These are phyloP conservation scores for Plasmodium yoelii DNA, from an alignment of 169 alveolate species.

Conservation along the genomic window DNA sequence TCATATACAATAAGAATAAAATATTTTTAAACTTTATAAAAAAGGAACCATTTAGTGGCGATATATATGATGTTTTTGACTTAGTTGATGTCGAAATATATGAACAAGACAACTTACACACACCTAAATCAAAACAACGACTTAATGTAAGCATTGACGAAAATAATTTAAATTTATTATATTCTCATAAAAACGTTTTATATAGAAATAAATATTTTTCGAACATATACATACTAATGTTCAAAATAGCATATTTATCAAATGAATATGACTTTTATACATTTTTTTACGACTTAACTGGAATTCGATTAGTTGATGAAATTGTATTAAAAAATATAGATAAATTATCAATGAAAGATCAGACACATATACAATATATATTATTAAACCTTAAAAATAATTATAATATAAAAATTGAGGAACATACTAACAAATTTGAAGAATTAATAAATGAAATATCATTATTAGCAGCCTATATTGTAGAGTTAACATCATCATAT, in stretches of 20 bases:
- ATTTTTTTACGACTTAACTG: constrained; percentile 64
- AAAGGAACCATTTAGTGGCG: not conserved
- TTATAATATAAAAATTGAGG: constrained; percentile 9
- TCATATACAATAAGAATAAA: constrained; percentile 26
- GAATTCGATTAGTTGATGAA: constrained; percentile 37
- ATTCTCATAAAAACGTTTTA: constrained; percentile 33
- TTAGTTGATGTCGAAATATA: constrained; percentile 56
- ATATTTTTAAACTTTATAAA: constrained; percentile 39
- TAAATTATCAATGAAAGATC: not conserved
- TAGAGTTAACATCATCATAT: constrained; percentile 71
- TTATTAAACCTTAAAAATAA: not conserved
- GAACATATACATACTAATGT: constrained; percentile 47
- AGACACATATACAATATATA: constrained; percentile 12
- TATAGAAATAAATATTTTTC: constrained; percentile 61
- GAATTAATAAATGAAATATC: constrained; percentile 47
- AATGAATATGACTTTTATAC: constrained; percentile 46
- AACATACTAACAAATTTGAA: constrained; percentile 28
- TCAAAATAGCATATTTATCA: constrained; percentile 64
- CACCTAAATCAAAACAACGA: not conserved
- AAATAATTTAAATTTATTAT: constrained; percentile 42
- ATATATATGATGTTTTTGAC: constrained; percentile 44
- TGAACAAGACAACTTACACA: constrained; percentile 5
- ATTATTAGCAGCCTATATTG: constrained; percentile 50
- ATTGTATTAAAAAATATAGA: constrained; percentile 4
- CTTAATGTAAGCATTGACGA: constrained; percentile 72